These are phyloP conservation scores for Aureobasidium sp. DNA, from an alignment of 2,329 filamentous ascomycete species.

Conservation along the genomic window DNA sequence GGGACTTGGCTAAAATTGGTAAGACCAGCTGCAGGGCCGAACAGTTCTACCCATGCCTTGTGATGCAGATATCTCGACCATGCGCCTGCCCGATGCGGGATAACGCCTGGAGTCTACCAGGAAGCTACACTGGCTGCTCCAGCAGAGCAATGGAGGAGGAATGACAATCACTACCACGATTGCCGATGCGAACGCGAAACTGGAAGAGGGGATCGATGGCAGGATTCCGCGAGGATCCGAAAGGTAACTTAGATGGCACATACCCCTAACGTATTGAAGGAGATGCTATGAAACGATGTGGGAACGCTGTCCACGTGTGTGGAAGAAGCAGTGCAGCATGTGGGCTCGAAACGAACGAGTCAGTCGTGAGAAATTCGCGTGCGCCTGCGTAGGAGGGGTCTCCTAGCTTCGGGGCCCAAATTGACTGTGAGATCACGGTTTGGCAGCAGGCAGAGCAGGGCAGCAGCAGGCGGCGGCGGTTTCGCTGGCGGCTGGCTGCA, in stretches of 20 bases:
- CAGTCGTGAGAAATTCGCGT: background rate
- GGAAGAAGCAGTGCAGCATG: background rate
- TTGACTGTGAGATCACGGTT: background rate
- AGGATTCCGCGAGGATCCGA: background rate
- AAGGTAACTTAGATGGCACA: background rate
- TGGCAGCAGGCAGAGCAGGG: background rate
- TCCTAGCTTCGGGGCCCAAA: background rate
- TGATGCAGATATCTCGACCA: background rate
- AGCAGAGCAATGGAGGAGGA: background rate
- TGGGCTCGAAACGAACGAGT: background rate
- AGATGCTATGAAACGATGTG: background rate
- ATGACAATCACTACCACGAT: background rate
- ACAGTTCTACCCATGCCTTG: background rate
- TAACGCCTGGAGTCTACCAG: background rate
- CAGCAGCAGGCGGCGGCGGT: no score
- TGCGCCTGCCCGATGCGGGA: background rate
- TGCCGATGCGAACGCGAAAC: background rate
- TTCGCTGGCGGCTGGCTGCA: conserved; percentile 4
- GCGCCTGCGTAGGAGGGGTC: background rate
- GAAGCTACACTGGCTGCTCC: background rate
- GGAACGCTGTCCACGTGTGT: background rate
- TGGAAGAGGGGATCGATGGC: background rate
- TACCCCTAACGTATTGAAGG: background rate
- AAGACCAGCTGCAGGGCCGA: conserved; percentile 1
- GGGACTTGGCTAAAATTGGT: background rate